Percentiles rank a stretch among this genome's conserved stretches.
Conservation (phyloP, 371 early-diverging fungal species). For the Paraphysoderma sedebokerense region DNA sequence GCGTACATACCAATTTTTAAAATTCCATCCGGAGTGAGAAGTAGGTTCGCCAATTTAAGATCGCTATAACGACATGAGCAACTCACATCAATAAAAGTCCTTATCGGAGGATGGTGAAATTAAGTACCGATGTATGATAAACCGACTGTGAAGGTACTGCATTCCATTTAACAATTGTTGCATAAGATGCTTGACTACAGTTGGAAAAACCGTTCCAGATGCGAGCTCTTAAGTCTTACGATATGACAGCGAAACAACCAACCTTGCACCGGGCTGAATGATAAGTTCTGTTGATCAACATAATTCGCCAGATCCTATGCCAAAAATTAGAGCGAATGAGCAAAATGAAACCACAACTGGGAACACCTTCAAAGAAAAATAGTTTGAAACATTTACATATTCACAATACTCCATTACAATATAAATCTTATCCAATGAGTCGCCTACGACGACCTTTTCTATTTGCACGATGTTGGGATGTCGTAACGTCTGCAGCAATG, state of each 20-base stretch:
- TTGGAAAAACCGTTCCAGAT: too few species aligned
- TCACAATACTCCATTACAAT: conserved; percentile 67
- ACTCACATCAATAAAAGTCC: background rate
- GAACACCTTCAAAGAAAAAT: too few species aligned
- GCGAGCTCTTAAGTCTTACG: too few species aligned
- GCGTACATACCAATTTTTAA: conserved; percentile 51
- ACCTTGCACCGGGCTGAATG: too few species aligned
- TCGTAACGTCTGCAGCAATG: conserved; percentile 58
- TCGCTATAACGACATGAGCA: conserved; percentile 24
- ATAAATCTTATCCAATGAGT: conserved; percentile 41
- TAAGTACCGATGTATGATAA: conserved; percentile 48
- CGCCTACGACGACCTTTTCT: conserved; percentile 54
- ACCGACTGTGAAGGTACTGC: conserved; percentile 55
- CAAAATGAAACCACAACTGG: too few species aligned
- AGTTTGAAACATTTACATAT: too few species aligned
- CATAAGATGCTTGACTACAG: conserved; percentile 59
- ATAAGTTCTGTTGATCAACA: too few species aligned
- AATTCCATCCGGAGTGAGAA: conserved; percentile 50
- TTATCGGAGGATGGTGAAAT: background rate
- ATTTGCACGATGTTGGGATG: conserved; percentile 80
- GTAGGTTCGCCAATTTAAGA: conserved; percentile 68
- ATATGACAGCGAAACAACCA: too few species aligned
- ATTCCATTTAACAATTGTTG: conserved; percentile 54
- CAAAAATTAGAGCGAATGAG: too few species aligned
- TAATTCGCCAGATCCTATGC: too few species aligned